Base-by-base conservation (phyloP, 805 yeast genomes). In the Jamesozyma spencerorum region DNA sequence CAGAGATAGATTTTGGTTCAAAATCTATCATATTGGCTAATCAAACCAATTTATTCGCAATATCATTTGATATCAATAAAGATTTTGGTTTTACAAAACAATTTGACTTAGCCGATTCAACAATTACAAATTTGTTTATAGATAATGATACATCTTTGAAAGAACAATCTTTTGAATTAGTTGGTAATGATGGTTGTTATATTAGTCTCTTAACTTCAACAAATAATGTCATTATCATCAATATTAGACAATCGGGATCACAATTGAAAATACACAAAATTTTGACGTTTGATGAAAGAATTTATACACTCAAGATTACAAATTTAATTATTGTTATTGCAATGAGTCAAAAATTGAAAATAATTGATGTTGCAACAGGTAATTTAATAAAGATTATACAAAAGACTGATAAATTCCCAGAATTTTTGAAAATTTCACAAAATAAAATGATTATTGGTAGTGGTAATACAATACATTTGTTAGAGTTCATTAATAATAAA, bases 101-200 rank as follows among this genome's bases (percentile, higher is more conserved):
- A 34, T 50, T n/a, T 17, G 22, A 14, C 12, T 10, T 24, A 7
- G 22, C 42, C 18, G 49, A 47, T 19, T 27, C 36, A 2, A 36
- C 37, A 4, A 51, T 55, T 8, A 41, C 48, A 17, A 49, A 53
- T 20, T 26, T 53, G 4, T 51, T 47, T 11, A 49, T 60, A 8
- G 66, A 62, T 43, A 55, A 53, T 18, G 41, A 45, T 3, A 59
- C 65, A 10, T 36, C 61, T 12, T 40, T 46, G 34, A 51, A 46
- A 31, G 49, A 51, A 19, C 63, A 52, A 39, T 46, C 57, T 43
- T 19, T 45, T 4, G 41, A 41, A 15, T 38, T 56, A 12, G 56
- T 63, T 2, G 66, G 66, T 10, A 54, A 51, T 6, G 64, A 58
- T 45, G 64, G 65, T 24, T 62, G 66, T 40, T 57, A 47, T 35